phyloP scores from a whole-genome alignment of 345 rosid genomes.

The Melaleuca alternifolia region DNA sequence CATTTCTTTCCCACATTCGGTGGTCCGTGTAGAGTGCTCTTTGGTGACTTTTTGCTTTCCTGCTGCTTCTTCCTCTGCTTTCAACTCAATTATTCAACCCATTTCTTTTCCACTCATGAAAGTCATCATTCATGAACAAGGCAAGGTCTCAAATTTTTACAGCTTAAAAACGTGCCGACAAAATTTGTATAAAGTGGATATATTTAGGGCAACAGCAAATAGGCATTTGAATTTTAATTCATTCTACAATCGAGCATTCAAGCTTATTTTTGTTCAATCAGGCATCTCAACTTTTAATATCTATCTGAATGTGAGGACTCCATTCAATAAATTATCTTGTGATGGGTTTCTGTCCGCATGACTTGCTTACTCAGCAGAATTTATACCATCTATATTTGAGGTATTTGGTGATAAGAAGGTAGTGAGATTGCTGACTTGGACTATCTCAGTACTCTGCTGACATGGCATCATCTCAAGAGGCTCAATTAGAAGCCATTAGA shows the following conservation, averaged over 20 bases:
- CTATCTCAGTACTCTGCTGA: not conserved
- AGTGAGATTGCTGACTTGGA: not conserved
- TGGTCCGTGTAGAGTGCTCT: not conserved
- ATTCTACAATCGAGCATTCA: not conserved
- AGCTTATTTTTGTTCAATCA: not conserved
- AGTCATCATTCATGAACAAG: not conserved
- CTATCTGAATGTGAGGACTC: not conserved
- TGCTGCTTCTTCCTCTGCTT: not conserved
- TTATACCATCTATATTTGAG: not conserved
- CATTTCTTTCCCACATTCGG: not conserved
- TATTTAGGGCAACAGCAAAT: not conserved
- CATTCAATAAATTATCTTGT: not conserved
- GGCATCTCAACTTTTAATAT: not conserved
- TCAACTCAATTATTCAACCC: too few relatives aligned
- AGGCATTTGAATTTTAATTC: not conserved
- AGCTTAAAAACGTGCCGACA: too few relatives aligned
- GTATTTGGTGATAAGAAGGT: not conserved
- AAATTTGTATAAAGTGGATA: too few relatives aligned
- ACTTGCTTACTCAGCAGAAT: not conserved
- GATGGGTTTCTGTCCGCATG: not conserved
- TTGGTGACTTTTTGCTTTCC: not conserved
- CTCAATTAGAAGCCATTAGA: not conserved
- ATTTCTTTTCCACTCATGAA: too few relatives aligned
- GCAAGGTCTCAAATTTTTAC: not conserved
- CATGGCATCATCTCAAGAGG: not conserved